These are phyloP conservation scores for Thermomyces lanuginosus DNA, from an alignment of 2,329 filamentous ascomycete genomes.

Conservation along the genomic window DNA sequence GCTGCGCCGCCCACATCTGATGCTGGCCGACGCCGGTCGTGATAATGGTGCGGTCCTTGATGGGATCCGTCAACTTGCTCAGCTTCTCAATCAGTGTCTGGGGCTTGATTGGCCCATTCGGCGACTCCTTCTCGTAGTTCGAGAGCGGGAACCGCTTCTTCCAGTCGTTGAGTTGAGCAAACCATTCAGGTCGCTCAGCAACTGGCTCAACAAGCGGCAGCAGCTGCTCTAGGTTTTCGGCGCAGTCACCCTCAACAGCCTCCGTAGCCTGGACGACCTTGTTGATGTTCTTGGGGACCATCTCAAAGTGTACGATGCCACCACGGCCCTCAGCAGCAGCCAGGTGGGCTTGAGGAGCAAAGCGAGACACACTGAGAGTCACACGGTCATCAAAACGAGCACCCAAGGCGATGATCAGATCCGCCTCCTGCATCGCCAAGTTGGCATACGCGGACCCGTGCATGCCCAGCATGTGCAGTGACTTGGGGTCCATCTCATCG, in stretches of 20 bases:
- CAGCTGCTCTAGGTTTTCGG: conserved; percentile 57
- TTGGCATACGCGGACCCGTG: conserved; percentile 95
- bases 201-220: conserved; percentile 53
- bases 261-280: conserved; percentile 96
- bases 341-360: conserved; percentile 72
- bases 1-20: conserved; percentile 97
- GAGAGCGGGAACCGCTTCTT: conserved; percentile 77
- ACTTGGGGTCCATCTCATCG: conserved; percentile 85
- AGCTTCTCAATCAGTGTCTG: conserved; percentile 85
- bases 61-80: conserved; percentile 62
- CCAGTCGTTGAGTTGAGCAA: conserved; percentile 75
- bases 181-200: conserved; percentile 66
- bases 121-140: conserved; percentile 62
- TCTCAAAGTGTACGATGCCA: conserved; percentile 93
- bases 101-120: conserved; percentile 74
- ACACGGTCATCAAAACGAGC: conserved; percentile 95
- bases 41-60: conserved; percentile 74
- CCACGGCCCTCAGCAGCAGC: conserved; percentile 74
- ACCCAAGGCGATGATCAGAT: conserved; percentile 87
- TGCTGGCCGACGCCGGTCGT: conserved; percentile 92
- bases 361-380: conserved; percentile 63
- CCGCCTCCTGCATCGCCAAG: conserved; percentile 93
- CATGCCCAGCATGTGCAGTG: conserved; percentile 97
- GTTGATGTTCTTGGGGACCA: conserved; percentile 99
- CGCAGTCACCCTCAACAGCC: conserved; percentile 85